Base-by-base conservation (phyloP, 1,284 basidiomycete species). In the Agaricales sp. region DNA sequence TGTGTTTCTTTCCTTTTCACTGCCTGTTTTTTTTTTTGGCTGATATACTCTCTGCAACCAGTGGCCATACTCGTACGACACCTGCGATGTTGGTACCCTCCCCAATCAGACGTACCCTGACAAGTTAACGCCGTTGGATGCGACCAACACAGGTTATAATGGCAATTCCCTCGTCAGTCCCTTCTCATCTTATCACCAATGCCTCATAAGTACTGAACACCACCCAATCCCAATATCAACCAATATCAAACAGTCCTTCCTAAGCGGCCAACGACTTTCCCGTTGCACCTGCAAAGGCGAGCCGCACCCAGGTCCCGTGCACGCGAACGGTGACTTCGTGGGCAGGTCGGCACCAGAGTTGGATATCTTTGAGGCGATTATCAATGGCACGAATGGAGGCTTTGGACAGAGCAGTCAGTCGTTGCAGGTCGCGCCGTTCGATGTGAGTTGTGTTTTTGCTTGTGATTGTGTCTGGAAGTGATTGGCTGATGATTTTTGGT, bases 81-180 rank as follows among this genome's bases (percentile, higher is more conserved):
- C 74, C 1, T 92, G 90, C 61, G 89, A 92, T 59, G 77, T 90
- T 39, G 93, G 92, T 2, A 93, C 91, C 0, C 68, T 90, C 46
- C 75, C 82, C 1, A 91, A 91, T 60, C 86, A 89, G 63, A 88
- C 84, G 0, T 70, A 72, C 50, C 67, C 75, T 1, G 81, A 80
- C 1, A 70, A 69, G 6, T 58, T 60, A 1, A 69, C 67, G 0
- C 80, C 81, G 3, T 53, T 72, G 4, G 68, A 70, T 24, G 77
- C 77, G 55, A 66, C 67, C 0, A n/a, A 25, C 0, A 56, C 69
- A 39, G 59, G 58, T n/a, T 58, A 59, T 39, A 25, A 37, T 47
- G 50, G 55, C 58, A 50, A n/a, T n/a, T n/a, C 30, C 52, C 26
- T 21, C 13, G 43, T 45, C 14, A 14, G 23, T 21, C 13, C 43